A percentile compares a stretch with the other conserved stretches of the same genome.
phyloP scores from a whole-genome alignment of 2,329 filamentous ascomycete species.

The Chrysoporthe deuterocubensis region DNA sequence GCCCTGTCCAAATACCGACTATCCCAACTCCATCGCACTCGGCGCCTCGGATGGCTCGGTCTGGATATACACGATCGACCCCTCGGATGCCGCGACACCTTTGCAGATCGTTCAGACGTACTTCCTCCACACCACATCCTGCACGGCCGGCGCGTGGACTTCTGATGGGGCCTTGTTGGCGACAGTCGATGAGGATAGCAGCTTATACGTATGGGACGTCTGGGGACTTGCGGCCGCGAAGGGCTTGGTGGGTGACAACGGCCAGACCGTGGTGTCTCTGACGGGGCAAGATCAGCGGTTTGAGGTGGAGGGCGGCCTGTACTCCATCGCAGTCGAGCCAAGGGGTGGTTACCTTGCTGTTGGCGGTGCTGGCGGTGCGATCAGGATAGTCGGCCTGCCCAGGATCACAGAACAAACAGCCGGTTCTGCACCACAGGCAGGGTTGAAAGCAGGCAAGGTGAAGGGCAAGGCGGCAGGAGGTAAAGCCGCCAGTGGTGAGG shows the following conservation, averaged over 20 bases:
- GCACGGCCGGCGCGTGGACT: slow-evolving; percentile 90
- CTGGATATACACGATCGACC: slow-evolving; percentile 91
- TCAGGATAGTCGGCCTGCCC: slow-evolving; percentile 85
- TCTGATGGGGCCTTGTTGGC: slow-evolving; percentile 84
- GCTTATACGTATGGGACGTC: slow-evolving; percentile 90
- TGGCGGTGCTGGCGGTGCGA: slow-evolving; percentile 84
- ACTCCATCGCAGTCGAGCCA: slow-evolving; percentile 83
- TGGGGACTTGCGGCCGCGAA: slow-evolving; percentile 75
- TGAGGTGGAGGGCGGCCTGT: slow-evolving; percentile 87
- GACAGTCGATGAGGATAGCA: slow-evolving; percentile 87
- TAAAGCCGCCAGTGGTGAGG: slow-evolving; percentile 38
- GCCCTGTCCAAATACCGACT: slow-evolving; percentile 70
- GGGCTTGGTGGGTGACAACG: slow-evolving; percentile 54
- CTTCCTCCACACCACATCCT: slow-evolving; percentile 84
- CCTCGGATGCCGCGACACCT: slow-evolving; percentile 59
- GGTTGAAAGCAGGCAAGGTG: slow-evolving; percentile 29
- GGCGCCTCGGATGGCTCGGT: slow-evolving; percentile 90
- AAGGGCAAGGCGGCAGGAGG: slow-evolving; percentile 34
- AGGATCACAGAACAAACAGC: slow-evolving; percentile 48
- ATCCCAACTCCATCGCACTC: slow-evolving; percentile 82
- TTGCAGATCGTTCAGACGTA: slow-evolving; percentile 88
- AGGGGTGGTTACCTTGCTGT: slow-evolving; percentile 79
- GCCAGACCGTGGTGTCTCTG: slow-evolving; percentile 72
- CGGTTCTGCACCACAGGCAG: slow-evolving; percentile 27
- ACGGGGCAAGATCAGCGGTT: slow-evolving; percentile 87